These are phyloP conservation scores for Penstemon eatonii DNA, from an alignment of 257 asterid species.

Conservation along the genomic window DNA sequence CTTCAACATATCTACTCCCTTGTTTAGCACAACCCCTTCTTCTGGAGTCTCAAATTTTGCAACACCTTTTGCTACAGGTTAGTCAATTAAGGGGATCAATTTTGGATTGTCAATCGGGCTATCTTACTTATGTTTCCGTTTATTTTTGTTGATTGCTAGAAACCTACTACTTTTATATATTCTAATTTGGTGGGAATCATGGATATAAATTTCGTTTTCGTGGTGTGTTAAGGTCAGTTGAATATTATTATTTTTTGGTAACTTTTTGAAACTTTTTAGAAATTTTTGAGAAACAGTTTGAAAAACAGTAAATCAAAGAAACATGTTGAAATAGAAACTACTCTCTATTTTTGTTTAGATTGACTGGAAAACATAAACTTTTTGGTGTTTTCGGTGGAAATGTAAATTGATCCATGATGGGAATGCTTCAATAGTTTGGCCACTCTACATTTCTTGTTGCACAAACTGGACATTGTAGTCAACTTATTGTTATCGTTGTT, in stretches of 20 bases:
- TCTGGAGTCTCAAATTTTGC: constrained; percentile 59
- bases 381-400: too few relatives aligned
- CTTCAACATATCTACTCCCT: constrained; percentile 47
- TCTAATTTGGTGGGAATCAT: too few relatives aligned
- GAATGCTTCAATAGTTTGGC: not conserved
- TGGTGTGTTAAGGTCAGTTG: too few relatives aligned
- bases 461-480: not conserved
- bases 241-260: too few relatives aligned
- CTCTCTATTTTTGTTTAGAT: too few relatives aligned
- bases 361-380: too few relatives aligned
- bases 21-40: constrained; percentile 70
- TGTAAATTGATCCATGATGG: not conserved
- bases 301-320: too few relatives aligned
- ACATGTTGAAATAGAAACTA: too few relatives aligned
- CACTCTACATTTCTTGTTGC: not conserved
- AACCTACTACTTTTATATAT: not conserved
- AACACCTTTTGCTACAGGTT: constrained; percentile 82
- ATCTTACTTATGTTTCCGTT: not conserved
- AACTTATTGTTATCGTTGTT: constrained; percentile 1
- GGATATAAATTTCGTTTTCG: too few relatives aligned
- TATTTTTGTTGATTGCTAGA: constrained; percentile 11
- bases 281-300: too few relatives aligned
- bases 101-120: constrained; percentile 1
- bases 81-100: constrained; percentile 13
- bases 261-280: too few relatives aligned